Evolutionary conservation across 169 alveolate species (phyloP).

Genomic region (Plasmodium sp.): DNA sequence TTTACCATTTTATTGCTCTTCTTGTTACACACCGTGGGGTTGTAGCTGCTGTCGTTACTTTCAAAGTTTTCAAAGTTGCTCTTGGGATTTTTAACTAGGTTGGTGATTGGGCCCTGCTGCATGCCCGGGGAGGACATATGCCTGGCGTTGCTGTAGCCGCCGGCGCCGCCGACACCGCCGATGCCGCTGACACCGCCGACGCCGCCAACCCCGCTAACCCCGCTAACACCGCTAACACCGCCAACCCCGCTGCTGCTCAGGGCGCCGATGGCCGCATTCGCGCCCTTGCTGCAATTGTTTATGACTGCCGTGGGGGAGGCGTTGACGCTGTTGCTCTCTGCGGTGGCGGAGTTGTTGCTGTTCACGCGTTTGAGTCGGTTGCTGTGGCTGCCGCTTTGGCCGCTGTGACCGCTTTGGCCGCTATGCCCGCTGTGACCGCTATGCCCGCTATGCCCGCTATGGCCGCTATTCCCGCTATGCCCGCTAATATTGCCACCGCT

Average conservation of each 20-base stretch:
- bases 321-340: neutral
- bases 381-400: neutral
- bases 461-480: neutral
- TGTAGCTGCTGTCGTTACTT: conserved; percentile 26
- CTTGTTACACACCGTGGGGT: conserved; percentile 2
- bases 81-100: conserved; percentile 31
- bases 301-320: neutral
- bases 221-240: neutral
- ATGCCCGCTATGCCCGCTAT: neutral
- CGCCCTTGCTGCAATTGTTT: neutral
- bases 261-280: neutral
- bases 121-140: conserved; percentile 2
- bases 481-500: neutral
- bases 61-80: conserved; percentile 35
- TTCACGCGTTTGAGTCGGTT: conserved; percentile 1
- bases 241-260: neutral
- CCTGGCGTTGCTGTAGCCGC: conserved; percentile 6
- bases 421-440: too few species aligned
- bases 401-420: neutral
- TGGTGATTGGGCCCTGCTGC: conserved; percentile 19
- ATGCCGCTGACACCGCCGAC: neutral
- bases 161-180: neutral
- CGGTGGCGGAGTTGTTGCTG: conserved; percentile 16
- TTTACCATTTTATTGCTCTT: conserved; percentile 21
- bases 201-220: neutral